Conservation (phyloP, 495 filamentous ascomycete species). For the Lasiosphaeriaceae sp. region DNA sequence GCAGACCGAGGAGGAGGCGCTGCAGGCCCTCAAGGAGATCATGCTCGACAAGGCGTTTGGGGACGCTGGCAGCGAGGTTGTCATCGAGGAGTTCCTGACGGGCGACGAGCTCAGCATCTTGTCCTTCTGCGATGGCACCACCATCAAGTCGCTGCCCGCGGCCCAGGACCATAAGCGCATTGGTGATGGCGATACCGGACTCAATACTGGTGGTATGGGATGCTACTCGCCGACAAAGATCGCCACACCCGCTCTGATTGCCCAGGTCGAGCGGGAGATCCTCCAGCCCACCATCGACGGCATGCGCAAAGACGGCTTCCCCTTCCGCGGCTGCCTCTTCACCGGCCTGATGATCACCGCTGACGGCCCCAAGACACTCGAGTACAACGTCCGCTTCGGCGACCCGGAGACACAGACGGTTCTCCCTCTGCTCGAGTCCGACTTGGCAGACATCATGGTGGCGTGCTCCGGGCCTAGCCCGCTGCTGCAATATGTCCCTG, state of each 20-base stretch:
- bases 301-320: constrained; percentile 74
- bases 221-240: constrained; percentile 91
- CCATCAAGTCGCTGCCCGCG: constrained; percentile 77
- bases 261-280: constrained; percentile 74
- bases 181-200: constrained; percentile 83
- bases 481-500: constrained; percentile 63
- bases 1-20: constrained; percentile 72
- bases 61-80: constrained; percentile 81
- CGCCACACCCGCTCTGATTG: constrained; percentile 67
- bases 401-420: constrained; percentile 96
- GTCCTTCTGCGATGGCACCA: constrained; percentile 86
- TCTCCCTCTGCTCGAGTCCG: constrained; percentile 78
- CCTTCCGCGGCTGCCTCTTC: constrained; percentile 85
- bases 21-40: constrained; percentile 75
- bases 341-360: constrained; percentile 95
- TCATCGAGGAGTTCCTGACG: constrained; percentile 91
- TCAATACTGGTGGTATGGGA: constrained; percentile 98
- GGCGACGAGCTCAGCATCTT: constrained; percentile 92
- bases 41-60: constrained; percentile 90
- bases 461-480: constrained; percentile 74
- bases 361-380: constrained; percentile 80
- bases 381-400: constrained; percentile 96
- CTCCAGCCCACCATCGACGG: constrained; percentile 87
- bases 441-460: constrained; percentile 86
- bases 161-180: constrained; percentile 97